Evolutionary conservation across 2,329 filamentous ascomycete genomes (phyloP).

Genomic region (Passalora sequoiae): DNA sequence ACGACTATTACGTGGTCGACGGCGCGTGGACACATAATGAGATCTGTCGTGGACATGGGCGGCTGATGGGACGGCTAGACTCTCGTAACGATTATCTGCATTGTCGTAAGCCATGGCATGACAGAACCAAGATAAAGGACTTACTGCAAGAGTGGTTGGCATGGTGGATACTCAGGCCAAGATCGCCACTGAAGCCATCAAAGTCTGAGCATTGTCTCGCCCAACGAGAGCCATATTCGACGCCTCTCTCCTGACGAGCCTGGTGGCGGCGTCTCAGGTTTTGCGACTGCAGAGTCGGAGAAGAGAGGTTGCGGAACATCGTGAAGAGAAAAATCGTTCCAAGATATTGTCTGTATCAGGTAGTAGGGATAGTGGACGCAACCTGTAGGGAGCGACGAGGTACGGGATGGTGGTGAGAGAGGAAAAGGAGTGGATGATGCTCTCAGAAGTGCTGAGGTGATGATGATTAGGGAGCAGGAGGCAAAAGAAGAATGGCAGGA

Average conservation of each 20-base stretch:
- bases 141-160: conserved; percentile 20
- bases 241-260: conserved; percentile 6
- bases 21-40: conserved; percentile 12
- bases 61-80: conserved; percentile 18
- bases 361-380: conserved; percentile 15
- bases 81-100: conserved; percentile 28
- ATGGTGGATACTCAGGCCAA: conserved; percentile 30
- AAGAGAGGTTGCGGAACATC: conserved; percentile 23
- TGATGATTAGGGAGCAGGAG: no score
- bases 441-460: not conserved
- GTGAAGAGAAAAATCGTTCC: conserved; percentile 4
- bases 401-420: conserved; percentile 4
- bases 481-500: no score
- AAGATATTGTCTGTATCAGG: conserved; percentile 10
- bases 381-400: conserved; percentile 10
- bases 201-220: conserved; percentile 11
- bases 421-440: conserved; percentile 7
- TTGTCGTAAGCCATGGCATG: not conserved
- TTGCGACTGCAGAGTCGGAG: conserved; percentile 10
- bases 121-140: not conserved
- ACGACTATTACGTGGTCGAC: conserved; percentile 26
- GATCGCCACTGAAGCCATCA: conserved; percentile 9
- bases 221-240: conserved; percentile 10
- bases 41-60: conserved; percentile 15
- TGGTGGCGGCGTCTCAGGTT: conserved; percentile 18